Conservation (phyloP, 2,329 filamentous ascomycete species). For the Fusarium duplospermum region DNA sequence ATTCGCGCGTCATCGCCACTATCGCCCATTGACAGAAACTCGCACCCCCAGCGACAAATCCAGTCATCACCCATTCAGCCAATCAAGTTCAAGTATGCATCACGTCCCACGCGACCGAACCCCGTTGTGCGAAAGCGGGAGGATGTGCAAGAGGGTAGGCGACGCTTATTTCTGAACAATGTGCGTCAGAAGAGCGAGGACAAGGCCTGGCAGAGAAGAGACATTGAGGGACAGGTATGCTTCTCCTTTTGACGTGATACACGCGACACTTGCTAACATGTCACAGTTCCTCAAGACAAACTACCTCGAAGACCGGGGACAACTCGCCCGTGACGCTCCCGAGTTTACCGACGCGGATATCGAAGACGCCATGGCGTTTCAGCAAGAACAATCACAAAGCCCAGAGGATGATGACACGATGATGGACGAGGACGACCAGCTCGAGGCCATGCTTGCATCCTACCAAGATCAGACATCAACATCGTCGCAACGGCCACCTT, state of each 20-base stretch:
- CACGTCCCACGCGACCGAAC: slow-evolving; percentile 69
- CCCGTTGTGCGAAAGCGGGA: slow-evolving; percentile 71
- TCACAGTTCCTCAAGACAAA: slow-evolving; percentile 51
- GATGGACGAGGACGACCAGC: slow-evolving; percentile 68
- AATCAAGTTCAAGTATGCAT: slow-evolving; percentile 62
- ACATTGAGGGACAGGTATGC: slow-evolving; percentile 67
- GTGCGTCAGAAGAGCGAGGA: slow-evolving; percentile 72
- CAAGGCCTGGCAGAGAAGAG: slow-evolving; percentile 68
- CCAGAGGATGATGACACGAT: slow-evolving; percentile 60
- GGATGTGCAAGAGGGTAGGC: slow-evolving; percentile 70
- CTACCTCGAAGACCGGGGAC: slow-evolving; percentile 48
- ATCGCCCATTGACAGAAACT: slow-evolving; percentile 57
- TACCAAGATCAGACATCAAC: slow-evolving; percentile 50
- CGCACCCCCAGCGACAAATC: slow-evolving; percentile 54
- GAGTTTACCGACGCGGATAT: slow-evolving; percentile 62
- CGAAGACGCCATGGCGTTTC: slow-evolving; percentile 59
- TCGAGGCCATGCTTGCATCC: slow-evolving; percentile 67
- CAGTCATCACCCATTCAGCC: slow-evolving; percentile 59
- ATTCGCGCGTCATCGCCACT: slow-evolving; percentile 63
- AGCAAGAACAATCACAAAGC: slow-evolving; percentile 40
- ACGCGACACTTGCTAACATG: slow-evolving; percentile 12
- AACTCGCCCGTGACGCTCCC: slow-evolving; percentile 51
- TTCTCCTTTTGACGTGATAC: neutral
- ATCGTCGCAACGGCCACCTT: slow-evolving; percentile 44
- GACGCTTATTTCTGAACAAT: slow-evolving; percentile 76